Base-by-base conservation (phyloP, 108 stramenopile genomes). In the Cyclostephanos tholiformis region DNA sequence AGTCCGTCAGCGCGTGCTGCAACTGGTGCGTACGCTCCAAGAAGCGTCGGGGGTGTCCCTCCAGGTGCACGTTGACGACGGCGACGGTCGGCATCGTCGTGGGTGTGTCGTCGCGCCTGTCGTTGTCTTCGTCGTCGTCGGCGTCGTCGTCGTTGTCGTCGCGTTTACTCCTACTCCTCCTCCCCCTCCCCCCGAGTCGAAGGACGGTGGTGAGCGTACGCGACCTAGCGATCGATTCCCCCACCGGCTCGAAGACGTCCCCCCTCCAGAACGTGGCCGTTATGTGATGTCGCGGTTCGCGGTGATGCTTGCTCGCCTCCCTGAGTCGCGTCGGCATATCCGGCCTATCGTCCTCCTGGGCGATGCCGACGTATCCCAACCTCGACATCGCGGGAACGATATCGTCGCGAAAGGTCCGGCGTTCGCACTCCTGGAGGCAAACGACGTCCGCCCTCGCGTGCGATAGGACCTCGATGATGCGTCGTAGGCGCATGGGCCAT, bases 41-140 rank as follows among this genome's bases (percentile, higher is more conserved):
- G 35, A 73, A 82, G n/a, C 77, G 70, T 39, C 53, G 52, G 5
- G 84, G 84, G 74, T 85, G 60, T 9, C 84, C 84, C 56, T 85
- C 84, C 38, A 85, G 78, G 60, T 85, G 84, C 74, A 72, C 82
- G 65, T 85, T 85, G 60, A 85, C 72, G 8, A 85, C 61, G 22
- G 84, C 78, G 20, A 85, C 35, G 20, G 59, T 76, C 8, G 80
- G 80, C 39, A 35, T 25, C 17, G 35, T 49, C 36, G 41, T 51
- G 17, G 36, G 64, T 30, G 27, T 25, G 17, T 52, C 38, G 22
- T 35, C 32, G 17, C 12, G 51, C 4, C 48, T n/a, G 14, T n/a
- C 14, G 12, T 29, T 2, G n/a, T 39, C 12, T 23, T 13, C 52
- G 7, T 1, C 35, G 17, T 29, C 41, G 20, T 30, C 63, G 60